A percentile compares a stretch with the other conserved stretches of the same genome.
These are phyloP conservation scores for Elongisporangium anandrum DNA, from an alignment of 352 stramenopile species.

Conservation along the genomic window DNA sequence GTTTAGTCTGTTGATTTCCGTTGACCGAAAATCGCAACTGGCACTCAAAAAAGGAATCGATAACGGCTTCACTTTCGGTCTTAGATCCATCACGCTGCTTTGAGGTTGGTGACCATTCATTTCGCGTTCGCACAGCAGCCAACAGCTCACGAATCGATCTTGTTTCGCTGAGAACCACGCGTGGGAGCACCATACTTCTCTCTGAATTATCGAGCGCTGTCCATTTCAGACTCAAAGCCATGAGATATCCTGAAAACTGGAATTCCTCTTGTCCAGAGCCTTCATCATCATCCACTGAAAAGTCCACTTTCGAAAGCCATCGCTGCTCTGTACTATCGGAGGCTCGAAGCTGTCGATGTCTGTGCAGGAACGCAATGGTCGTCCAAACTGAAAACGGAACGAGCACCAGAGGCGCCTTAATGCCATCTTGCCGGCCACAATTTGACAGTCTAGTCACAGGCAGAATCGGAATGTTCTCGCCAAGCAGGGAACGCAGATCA, in stretches of 20 bases:
- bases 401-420: constrained; percentile 6
- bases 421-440: background rate
- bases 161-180: constrained; percentile 6
- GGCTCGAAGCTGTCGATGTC: background rate
- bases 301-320: constrained; percentile 10
- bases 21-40: constrained; percentile 3
- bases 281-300: constrained; percentile 3
- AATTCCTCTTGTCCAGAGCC: background rate
- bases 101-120: background rate
- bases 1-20: background rate
- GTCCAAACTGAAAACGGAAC: constrained; percentile 15
- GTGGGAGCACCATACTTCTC: background rate
- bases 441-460: too few species aligned
- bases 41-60: constrained; percentile 5
- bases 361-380: constrained; percentile 13
- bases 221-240: constrained; percentile 5
- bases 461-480: background rate
- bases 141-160: constrained; percentile 13
- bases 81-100: background rate
- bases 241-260: background rate
- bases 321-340: background rate
- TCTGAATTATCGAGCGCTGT: background rate
- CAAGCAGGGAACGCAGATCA: background rate
- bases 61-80: background rate
- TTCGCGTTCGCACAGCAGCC: constrained; percentile 6